A percentile compares a stretch with the other conserved stretches of the same genome.
phyloP scores from a whole-genome alignment of 2,329 filamentous ascomycete genomes.

The Colletotrichum sp. region DNA sequence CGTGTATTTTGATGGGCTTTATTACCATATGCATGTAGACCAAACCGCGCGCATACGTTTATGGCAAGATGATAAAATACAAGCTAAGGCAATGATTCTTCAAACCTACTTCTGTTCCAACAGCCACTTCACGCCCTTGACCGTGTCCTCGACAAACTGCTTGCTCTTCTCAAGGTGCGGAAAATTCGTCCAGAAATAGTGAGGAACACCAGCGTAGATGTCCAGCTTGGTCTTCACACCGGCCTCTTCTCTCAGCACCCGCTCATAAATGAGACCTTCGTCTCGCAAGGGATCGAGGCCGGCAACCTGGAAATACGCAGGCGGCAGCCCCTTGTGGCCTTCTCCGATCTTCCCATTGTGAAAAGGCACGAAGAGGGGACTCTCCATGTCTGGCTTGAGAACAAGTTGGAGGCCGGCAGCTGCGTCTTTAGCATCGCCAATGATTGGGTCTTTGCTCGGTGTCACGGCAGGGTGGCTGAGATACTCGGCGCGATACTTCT shows the following conservation, averaged over 20 bases:
- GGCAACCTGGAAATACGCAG: conserved; percentile 45
- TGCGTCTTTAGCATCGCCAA: not conserved
- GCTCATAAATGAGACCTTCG: conserved; percentile 57
- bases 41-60: not conserved
- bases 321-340: conserved; percentile 3
- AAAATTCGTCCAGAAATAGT: conserved; percentile 15
- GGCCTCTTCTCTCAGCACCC: conserved; percentile 48
- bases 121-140: conserved; percentile 8
- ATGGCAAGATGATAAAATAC: not conserved
- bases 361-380: conserved; percentile 13
- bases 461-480: not conserved
- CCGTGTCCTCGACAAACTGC: not conserved
- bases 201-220: conserved; percentile 14
- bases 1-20: not conserved
- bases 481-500: conserved; percentile 7
- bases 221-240: conserved; percentile 48
- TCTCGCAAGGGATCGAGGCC: conserved; percentile 57
- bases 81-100: no score
- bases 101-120: not conserved
- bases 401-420: not conserved
- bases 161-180: not conserved
- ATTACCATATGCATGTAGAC: not conserved
- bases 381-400: conserved; percentile 7
- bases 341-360: not conserved
- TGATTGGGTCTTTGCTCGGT: not conserved